phyloP scores from a whole-genome alignment of 2,329 filamentous ascomycete genomes.

The Scorias spongiosa region DNA sequence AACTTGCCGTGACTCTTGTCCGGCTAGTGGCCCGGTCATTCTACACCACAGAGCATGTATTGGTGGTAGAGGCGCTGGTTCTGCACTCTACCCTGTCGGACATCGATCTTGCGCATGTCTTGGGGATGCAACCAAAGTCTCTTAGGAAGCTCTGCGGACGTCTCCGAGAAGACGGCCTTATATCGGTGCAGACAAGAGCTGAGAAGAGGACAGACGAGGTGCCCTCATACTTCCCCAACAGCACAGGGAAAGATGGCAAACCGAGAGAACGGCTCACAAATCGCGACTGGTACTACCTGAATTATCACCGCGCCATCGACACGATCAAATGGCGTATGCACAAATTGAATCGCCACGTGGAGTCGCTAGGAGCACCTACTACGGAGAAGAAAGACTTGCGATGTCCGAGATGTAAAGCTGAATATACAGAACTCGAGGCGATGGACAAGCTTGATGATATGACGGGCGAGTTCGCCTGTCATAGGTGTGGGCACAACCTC shows the following conservation, averaged over 20 bases:
- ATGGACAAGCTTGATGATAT: constrained; percentile 55
- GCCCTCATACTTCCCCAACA: constrained; percentile 6
- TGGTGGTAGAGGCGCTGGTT: constrained; percentile 67
- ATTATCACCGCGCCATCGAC: constrained; percentile 86
- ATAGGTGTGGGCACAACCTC: constrained; percentile 55
- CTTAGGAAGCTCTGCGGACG: constrained; percentile 78
- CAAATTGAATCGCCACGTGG: constrained; percentile 74
- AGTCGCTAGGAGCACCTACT: constrained; percentile 64
- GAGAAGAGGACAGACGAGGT: constrained; percentile 20
- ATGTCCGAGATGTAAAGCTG: constrained; percentile 64
- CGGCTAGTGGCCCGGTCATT: constrained; percentile 77
- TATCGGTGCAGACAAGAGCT: constrained; percentile 52
- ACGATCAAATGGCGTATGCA: constrained; percentile 91
- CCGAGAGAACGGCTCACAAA: constrained; percentile 20
- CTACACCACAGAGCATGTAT: constrained; percentile 69
- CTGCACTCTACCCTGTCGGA: constrained; percentile 63
- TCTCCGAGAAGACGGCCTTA: constrained; percentile 71
- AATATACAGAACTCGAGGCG: constrained; percentile 84
- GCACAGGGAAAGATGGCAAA: constrained; percentile 3
- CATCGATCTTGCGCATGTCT: constrained; percentile 72
- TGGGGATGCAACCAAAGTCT: constrained; percentile 82
- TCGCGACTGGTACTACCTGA: constrained; percentile 92
- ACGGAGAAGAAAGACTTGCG: constrained; percentile 81
- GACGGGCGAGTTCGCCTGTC: constrained; percentile 54
- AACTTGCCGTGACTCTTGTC: constrained; percentile 62